Percentiles rank a stretch among this genome's conserved stretches.
These are phyloP conservation scores for Aspergillus jensenii DNA, from an alignment of 2,329 filamentous ascomycete genomes.

Conservation along the genomic window DNA sequence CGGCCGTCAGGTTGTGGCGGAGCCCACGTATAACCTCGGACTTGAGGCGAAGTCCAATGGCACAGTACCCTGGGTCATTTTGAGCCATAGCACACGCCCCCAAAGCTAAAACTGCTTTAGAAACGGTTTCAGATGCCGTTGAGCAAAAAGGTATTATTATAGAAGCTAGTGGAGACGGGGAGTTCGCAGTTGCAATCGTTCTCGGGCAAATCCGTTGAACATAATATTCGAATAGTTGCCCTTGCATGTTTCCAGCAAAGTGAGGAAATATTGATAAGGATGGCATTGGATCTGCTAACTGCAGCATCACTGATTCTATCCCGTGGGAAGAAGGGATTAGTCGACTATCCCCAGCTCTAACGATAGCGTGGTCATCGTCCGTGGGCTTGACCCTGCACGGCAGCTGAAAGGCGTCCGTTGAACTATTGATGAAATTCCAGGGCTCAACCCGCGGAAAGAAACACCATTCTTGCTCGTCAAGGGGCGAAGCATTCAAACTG, in stretches of 20 bases:
- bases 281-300: constrained; percentile 10
- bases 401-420: constrained; percentile 27
- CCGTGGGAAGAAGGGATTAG: neutral
- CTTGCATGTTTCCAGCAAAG: constrained; percentile 28
- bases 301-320: constrained; percentile 1
- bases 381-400: constrained; percentile 27
- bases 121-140: constrained; percentile 37
- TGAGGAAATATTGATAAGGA: constrained; percentile 31
- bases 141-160: constrained; percentile 41
- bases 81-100: constrained; percentile 41
- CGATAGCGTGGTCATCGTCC: constrained; percentile 22
- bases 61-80: constrained; percentile 28
- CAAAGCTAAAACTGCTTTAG: constrained; percentile 40
- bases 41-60: constrained; percentile 39
- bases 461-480: constrained; percentile 29
- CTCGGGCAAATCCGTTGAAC: constrained; percentile 42
- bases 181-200: constrained; percentile 37
- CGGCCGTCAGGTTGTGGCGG: constrained; percentile 31
- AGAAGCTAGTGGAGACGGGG: constrained; percentile 40
- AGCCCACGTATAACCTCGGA: constrained; percentile 38
- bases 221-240: constrained; percentile 41
- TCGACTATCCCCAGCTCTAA: constrained; percentile 10
- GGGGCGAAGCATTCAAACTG: constrained; percentile 15
- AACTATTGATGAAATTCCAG: constrained; percentile 37
- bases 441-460: constrained; percentile 25